phyloP scores from a whole-genome alignment of 306 rosid genomes.

The Hippophae gyantsensis region DNA sequence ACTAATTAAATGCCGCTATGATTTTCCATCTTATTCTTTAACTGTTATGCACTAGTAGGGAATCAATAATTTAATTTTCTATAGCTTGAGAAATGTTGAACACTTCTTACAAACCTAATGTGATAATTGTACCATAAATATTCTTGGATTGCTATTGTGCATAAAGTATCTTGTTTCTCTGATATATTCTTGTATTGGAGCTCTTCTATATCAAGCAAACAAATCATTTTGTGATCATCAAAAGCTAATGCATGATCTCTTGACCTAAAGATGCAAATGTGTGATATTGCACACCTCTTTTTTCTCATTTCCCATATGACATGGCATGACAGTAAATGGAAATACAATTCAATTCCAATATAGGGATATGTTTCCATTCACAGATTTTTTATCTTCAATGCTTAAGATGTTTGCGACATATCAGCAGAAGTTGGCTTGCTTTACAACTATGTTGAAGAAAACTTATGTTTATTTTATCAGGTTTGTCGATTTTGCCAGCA shows the following conservation, averaged over 20 bases:
- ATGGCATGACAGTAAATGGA: too few relatives aligned
- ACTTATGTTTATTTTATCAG: slow-evolving; percentile 39
- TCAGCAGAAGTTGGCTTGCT: slow-evolving; percentile 1
- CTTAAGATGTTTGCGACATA: not conserved
- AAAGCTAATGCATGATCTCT: too few relatives aligned
- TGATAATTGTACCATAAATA: not conserved
- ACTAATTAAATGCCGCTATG: not conserved
- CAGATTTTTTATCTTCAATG: not conserved
- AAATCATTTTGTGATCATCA: too few relatives aligned
- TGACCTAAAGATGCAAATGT: too few relatives aligned
- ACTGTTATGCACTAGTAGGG: not conserved
- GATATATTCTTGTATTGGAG: too few relatives aligned
- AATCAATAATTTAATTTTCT: slow-evolving; percentile 1
- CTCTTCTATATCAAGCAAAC: too few relatives aligned
- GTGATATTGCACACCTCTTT: too few relatives aligned
- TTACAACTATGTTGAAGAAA: slow-evolving; percentile 17
- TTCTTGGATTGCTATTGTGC: not conserved
- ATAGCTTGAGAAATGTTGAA: slow-evolving; percentile 3
- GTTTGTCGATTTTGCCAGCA: slow-evolving; percentile 83
- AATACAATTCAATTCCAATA: not conserved
- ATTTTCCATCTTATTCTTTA: not conserved
- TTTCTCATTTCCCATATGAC: too few relatives aligned
- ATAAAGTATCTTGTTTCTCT: too few relatives aligned
- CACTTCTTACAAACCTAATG: not conserved
- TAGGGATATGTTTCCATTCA: not conserved